These are phyloP conservation scores for Allomyces macrogynus DNA, from an alignment of 192 early-diverging fungal species.

Conservation along the genomic window DNA sequence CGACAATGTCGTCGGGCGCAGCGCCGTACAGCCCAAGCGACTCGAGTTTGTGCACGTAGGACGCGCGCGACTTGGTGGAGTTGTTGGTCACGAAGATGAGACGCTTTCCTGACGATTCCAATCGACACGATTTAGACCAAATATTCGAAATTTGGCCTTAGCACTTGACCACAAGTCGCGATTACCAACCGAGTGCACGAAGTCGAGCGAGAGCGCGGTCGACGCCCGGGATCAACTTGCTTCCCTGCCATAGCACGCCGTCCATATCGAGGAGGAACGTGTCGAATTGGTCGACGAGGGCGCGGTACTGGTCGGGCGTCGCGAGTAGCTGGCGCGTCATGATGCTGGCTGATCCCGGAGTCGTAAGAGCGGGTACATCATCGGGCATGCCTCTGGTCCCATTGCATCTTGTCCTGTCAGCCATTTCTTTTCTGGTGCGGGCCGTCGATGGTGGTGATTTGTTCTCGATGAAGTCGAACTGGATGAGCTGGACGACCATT, in stretches of 20 bases:
- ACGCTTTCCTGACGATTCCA: constrained; percentile 26
- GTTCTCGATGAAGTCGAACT: too few relatives aligned
- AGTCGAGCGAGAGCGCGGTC: constrained; percentile 48
- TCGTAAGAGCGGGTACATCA: too few relatives aligned
- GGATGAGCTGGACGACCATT: too few relatives aligned
- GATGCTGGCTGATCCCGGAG: too few relatives aligned
- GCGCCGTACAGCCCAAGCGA: constrained; percentile 43
- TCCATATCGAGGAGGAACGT: constrained; percentile 96
- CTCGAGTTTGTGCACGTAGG: constrained; percentile 66
- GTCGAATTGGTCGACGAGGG: constrained; percentile 58
- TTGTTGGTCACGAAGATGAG: constrained; percentile 98
- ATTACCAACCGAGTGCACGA: constrained; percentile 27
- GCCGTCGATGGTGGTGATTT: too few relatives aligned
- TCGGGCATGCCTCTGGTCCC: too few relatives aligned
- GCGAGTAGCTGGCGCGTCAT: too few relatives aligned
- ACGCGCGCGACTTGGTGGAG: constrained; percentile 62
- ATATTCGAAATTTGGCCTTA: too few relatives aligned
- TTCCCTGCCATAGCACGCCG: constrained; percentile 86
- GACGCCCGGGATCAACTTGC: constrained; percentile 40
- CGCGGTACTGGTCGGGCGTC: constrained; percentile 22
- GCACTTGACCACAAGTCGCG: too few relatives aligned
- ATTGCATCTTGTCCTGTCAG: too few relatives aligned
- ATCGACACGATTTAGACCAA: too few relatives aligned
- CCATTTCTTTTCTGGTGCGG: too few relatives aligned
- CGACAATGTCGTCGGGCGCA: constrained; percentile 72